These are phyloP conservation scores for Beta lomatogona DNA, from an alignment of 179 eudicot genomes.

Conservation along the genomic window DNA sequence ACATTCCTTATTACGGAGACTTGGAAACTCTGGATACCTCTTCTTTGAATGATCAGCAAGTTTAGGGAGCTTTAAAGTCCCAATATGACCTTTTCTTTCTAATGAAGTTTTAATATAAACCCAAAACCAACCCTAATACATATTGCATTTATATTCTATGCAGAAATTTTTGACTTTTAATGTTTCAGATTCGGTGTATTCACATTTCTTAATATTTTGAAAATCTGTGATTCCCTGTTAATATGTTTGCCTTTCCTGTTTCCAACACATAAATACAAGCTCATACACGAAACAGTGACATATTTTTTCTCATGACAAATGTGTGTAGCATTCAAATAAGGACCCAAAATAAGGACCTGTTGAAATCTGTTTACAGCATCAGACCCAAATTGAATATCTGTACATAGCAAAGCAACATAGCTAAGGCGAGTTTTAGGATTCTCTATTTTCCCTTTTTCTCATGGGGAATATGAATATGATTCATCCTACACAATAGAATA, in stretches of 20 bases:
- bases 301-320: no score
- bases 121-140: not conserved
- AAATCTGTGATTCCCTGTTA: not conserved
- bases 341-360: not conserved
- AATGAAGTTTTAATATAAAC: not conserved
- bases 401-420: not conserved
- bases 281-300: not conserved
- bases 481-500: not conserved
- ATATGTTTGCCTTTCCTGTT: not conserved
- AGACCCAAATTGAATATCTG: not conserved
- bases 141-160: not conserved
- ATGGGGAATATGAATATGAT: not conserved
- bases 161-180: not conserved
- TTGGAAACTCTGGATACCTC: not conserved
- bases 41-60: not conserved
- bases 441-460: not conserved
- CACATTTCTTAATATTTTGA: not conserved
- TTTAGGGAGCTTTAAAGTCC: not conserved
- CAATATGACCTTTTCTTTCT: not conserved
- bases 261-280: not conserved
- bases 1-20: not conserved
- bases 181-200: not conserved
- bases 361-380: not conserved
- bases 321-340: not conserved
- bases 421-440: constrained; percentile 1